Evolutionary conservation across 345 rosid genomes (phyloP), one percentile per base, ranked within the genome.

Genomic region (Eucalyptus virginea): DNA sequence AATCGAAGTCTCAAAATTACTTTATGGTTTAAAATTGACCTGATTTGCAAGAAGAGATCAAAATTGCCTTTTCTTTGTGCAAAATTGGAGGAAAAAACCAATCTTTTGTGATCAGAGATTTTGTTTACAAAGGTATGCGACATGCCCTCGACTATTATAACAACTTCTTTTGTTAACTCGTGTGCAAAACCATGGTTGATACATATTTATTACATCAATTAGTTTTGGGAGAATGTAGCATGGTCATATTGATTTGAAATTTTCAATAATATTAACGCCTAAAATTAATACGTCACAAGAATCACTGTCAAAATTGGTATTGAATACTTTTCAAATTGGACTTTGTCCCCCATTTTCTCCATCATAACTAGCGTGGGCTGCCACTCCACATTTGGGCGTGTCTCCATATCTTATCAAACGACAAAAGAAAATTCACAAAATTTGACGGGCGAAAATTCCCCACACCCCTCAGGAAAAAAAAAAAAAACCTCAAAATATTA

Each of bases 211-310:
- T 9, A 18, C 44, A 18, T 10, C 42, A 5, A 34, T 69, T 4
- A 1, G 1, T 69, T 5, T 8, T 21, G 44, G 81, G 4, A 5
- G 14, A 69, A 69, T 9, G 7, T 7, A 18, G 0, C 3, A 4
- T 11, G 40, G 19, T 32, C 1, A 11, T 69, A 34, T 34, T 10
- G 2, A 34, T 69, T 18, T 69, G 26, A 9, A 6, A 69, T 69
- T 34, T 34, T 34, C 4, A 21, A 21, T 3, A 34, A 18, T 18
- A 18, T 32, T 9, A 69, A 34, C 2, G 3, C 40, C 18, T n/a
- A 32, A n/a, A 67, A 67, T 7, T 32, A 67, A 67, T 16, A 8
- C 1, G 12, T 32, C 2, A 0, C 1, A 37, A 37, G 14, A 37
- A 37, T 37, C 1, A 5, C 11, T 5, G 4, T 10, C 26, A 1